Base-by-base conservation (phyloP, 2,329 filamentous ascomycete species). In the Keithomyces neogunnii region DNA sequence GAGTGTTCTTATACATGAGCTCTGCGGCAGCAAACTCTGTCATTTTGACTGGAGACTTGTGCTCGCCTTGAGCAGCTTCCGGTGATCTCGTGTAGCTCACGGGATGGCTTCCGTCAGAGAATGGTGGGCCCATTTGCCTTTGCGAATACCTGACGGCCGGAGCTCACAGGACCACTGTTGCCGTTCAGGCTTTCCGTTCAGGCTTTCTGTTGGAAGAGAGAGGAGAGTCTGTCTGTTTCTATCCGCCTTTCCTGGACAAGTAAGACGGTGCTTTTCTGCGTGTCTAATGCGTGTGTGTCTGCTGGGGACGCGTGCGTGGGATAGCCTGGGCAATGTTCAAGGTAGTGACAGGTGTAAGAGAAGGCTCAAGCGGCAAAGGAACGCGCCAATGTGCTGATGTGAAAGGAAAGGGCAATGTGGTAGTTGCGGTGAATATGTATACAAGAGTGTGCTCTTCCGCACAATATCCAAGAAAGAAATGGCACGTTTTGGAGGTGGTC, bases 51-150 rank as follows among this genome's bases (percentile, higher is more conserved):
- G 63, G 60, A 59, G 63, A 63, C 58, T 66, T 60, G 56, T 62
- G 60, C 51, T 53, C 57, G 51, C 58, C 53, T 54, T 55, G 7
- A 11, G 30, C 59, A 53, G 59, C 52, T 53, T 53, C 49, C 42
- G 59, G 55, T 50, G 56, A 38, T 52, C 57, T 64, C 57, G 65
- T 66, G 63, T 66, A 67, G 63, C 63, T 65, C 54, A 57, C 55
- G 51, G 59, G 51, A 57, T 60, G 59, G 48, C 57, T 60, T 51
- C 55, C 57, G 45, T 62, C 54, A 59, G 62, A 55, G 56, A 59
- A 62, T 48, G 57, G 57, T 59, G 61, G 55, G 57, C 62, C 62
- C 63, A 65, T 66, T 47, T 47, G 52, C 47, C 45, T 36, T 43
- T 52, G 45, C 47, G 50, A 46, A 50, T 51, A 53, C 53, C 57